Base-by-base conservation (phyloP, 805 yeast genomes). In the Schwanniomyces vanrijiae region DNA sequence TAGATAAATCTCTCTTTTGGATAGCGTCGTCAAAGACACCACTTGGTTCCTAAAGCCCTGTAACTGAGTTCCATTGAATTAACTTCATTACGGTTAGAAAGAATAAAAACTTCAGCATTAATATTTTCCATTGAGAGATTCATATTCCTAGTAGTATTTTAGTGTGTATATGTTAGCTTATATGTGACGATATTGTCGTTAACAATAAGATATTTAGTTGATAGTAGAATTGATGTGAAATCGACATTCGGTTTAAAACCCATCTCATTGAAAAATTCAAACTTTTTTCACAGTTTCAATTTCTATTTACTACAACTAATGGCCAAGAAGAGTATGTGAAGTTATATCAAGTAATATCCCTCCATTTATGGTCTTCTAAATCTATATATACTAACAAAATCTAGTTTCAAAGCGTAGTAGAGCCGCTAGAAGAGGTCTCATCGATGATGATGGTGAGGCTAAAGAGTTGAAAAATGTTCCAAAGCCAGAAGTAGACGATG, bases 371-470 rank as follows among this genome's bases (percentile, higher is more conserved):
- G 18, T 25, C 7, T 3, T 25, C 13, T 25, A 3, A 16, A 2
- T 10, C n/a, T 14, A 14, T 16, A 9, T 33, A 20, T 41, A 43
- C 48, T 43, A 46, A 40, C 51, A 19, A 11, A 31, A 13, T 47
- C 53, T 62, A 70, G 77, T 83, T 22, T 83, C 89, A 16, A 84
- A 84, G 54, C 82, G 78, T 50, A 83, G 90, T 38, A 77, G 94
- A 69, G 90, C 90, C 2, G 91, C 94, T 2, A 81, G 91, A 68
- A 75, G 90, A 61, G 86, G 84, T 5, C 79, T 75, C 49, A 64
- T 69, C 11, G 67, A 60, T 3, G 75, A 77, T 1, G 66, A 56
- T 3, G 80, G 76, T 31, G 75, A 70, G 55, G 77, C 77, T 8
- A 78, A 74, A 52, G 73, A 76, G 6, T 68, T 86, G 28, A 69